Evolutionary conservation across 768 basidiomycete genomes (phyloP), one percentile per base, ranked within the genome.

Genomic region (Antrodiella citrinella): DNA sequence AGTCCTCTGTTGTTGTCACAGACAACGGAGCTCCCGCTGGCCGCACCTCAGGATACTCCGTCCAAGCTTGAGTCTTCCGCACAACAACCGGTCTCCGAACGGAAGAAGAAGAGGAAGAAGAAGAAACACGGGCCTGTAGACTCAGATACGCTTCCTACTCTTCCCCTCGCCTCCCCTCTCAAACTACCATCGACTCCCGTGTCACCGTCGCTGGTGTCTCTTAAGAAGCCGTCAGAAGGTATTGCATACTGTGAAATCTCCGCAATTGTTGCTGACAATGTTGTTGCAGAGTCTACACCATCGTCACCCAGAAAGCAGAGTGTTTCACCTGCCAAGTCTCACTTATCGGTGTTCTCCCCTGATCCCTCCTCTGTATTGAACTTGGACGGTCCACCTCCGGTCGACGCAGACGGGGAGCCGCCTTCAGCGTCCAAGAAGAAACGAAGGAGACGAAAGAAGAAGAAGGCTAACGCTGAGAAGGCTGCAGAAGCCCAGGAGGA

Each of bases 361-460:
- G 22, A 47, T 9, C 52, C 30, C 2, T 13, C 68, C 2, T 75
- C 79, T 12, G 53, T 85, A 18, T 65, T 86, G 22, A 84, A 84
- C 57, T 69, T 85, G 10, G 65, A 64, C 38, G 78, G 78, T 1
- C 76, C 75, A 21, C 75, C 71, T 46, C 48, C 62, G 9, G 68
- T 63, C 35, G 9, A 43, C 18, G 44, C 44, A 47, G 52, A 51
- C n/a, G n/a, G n/a, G 30, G 30, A 35, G 7, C 30, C 30, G 7
- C 7, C 30, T 4, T 15, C 48, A 10, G 48, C 44, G 15, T 50
- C 59, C 54, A 63, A 72, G 26, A 82, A 75, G 59, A 82, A 77
- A 68, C 83, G 71, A 54, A 71, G 76, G 4, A 80, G 75, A 59
- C 79, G 73, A 58, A 81, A 75, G 65, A 80, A 75, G 57, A 67